Evolutionary conservation across 306 rosid species (phyloP).

Genomic region (Trichosanthes truncata): DNA sequence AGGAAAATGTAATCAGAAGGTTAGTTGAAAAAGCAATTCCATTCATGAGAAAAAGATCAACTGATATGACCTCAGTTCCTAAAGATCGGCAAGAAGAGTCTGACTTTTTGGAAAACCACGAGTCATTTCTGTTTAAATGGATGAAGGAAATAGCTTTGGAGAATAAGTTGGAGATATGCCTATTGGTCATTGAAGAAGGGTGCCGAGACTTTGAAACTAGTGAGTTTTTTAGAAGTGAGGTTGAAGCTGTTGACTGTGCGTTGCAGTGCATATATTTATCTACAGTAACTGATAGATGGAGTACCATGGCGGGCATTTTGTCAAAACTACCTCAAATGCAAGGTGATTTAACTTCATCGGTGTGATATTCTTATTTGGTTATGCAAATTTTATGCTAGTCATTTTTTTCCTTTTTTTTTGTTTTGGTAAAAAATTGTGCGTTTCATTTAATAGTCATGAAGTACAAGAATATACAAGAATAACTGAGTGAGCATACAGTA

Average conservation of each 20-base stretch:
- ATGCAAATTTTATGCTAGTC: not conserved
- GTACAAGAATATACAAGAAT: not conserved
- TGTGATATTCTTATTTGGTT: conserved; percentile 12
- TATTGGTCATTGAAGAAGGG: conserved; percentile 70
- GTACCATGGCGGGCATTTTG: conserved; percentile 63
- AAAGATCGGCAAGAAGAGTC: conserved; percentile 19
- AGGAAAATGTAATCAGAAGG: conserved; percentile 51
- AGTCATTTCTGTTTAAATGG: conserved; percentile 87
- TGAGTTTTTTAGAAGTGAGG: conserved; percentile 51
- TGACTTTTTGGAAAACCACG: conserved; percentile 25
- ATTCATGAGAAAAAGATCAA: conserved; percentile 57
- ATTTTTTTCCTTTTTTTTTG: not conserved
- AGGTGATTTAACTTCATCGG: conserved; percentile 42
- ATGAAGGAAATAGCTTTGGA: conserved; percentile 71
- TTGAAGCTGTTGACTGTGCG: conserved; percentile 78
- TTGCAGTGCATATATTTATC: conserved; percentile 85
- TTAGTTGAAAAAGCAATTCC: conserved; percentile 68
- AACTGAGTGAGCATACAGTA: not conserved
- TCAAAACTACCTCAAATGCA: conserved; percentile 72
- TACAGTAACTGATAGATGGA: conserved; percentile 83
- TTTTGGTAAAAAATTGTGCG: not conserved
- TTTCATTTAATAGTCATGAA: not conserved
- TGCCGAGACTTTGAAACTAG: conserved; percentile 51
- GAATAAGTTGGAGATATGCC: conserved; percentile 78
- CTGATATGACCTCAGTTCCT: conserved; percentile 21